Evolutionary conservation across 805 yeast genomes (phyloP), one percentile per base, ranked within the genome.

Genomic region (Jamesozyma jinghongensis): DNA sequence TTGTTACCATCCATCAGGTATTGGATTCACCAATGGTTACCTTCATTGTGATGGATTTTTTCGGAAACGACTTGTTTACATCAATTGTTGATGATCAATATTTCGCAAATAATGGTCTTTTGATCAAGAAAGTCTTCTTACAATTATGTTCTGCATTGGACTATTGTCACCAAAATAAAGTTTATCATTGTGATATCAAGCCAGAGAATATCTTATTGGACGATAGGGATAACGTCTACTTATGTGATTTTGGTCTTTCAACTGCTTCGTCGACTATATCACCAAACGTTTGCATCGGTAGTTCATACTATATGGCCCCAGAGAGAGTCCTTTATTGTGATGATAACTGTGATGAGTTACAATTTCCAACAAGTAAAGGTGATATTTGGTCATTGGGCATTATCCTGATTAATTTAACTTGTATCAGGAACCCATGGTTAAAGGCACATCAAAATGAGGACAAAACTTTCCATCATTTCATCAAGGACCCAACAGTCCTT

Each of bases 221-320:
- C 73, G 13, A 8, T 78, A 43, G 58, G 70, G 40, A 70, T 65
- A 41, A 66, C 81, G 42, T 74, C 71, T 47, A 68, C 80, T 45
- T 90, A 5, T 62, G 94, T 29, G 98, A 90, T 65, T 90, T 92
- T 62, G 97, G 97, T 4, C 69, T 90, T 18, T 87, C 96, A 18
- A 75, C 90, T 43, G 71, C 74, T 36, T 70, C 74, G 10, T 64
- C 69, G 32, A 62, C 55, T 42, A 71, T 82, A 31, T 75, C 79
- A 46, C 74, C 81, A 46, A 81, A 82, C 52, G 76, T 79, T 17
- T 86, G 94, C 49, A 74, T 94, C 42, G 97, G 96, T 1, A 81
- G 90, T 6, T 74, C 84, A 19, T 88, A 85, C 61, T 87, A 87
- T 64, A 87, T 88, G 96, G 83, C 95, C 0, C 96, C 96, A 6